These are phyloP conservation scores for Herpetospermum pedunculosum DNA, from an alignment of 306 rosid genomes.

Conservation along the genomic window DNA sequence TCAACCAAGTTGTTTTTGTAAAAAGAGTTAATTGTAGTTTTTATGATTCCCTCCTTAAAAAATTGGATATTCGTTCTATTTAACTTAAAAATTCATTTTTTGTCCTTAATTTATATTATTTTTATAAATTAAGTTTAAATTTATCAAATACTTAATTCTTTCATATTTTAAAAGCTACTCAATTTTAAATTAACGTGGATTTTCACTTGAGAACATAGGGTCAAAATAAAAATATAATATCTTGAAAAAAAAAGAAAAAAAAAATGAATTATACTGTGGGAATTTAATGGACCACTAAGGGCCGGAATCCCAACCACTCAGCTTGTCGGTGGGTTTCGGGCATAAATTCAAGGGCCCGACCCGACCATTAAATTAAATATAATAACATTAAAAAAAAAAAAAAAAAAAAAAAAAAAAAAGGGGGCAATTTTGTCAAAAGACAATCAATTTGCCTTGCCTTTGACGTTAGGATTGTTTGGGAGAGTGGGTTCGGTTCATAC, in stretches of 20 bases:
- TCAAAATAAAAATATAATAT: background rate
- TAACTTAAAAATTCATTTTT: too few species aligned
- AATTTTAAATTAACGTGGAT: too few species aligned
- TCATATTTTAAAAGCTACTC: too few species aligned
- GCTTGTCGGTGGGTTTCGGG: slow-evolving; percentile 7
- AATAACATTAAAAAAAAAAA: background rate
- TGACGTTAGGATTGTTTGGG: background rate
- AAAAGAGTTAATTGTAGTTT: too few species aligned
- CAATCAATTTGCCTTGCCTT: slow-evolving; percentile 8
- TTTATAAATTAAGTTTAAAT: too few species aligned
- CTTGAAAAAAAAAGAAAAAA: background rate
- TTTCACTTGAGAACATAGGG: too few species aligned
- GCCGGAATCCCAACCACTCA: background rate
- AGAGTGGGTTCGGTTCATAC: slow-evolving; percentile 3
- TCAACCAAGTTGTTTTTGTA: too few species aligned
- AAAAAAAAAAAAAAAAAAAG: background rate
- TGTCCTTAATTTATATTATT: too few species aligned
- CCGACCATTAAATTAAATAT: background rate
- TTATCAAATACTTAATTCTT: too few species aligned
- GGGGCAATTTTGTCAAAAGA: background rate
- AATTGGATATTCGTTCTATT: too few species aligned
- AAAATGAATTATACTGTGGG: background rate
- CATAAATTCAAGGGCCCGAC: background rate
- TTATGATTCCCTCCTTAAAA: too few species aligned
- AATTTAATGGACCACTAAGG: background rate